These are phyloP conservation scores for Irpex rosettiformis DNA, from an alignment of 1,284 basidiomycete species.

Conservation along the genomic window DNA sequence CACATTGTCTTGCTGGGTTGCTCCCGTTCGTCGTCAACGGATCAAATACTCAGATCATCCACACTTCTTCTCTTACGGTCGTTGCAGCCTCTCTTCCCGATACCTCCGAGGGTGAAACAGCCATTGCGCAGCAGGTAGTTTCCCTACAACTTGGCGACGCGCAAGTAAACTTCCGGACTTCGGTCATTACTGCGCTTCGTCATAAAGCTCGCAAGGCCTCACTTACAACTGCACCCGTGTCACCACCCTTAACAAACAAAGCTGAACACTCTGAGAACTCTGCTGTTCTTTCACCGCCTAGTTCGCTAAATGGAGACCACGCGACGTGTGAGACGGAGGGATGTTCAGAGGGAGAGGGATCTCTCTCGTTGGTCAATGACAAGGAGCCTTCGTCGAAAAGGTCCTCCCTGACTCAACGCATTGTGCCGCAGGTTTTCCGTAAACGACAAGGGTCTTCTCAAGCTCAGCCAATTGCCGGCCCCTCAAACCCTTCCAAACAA, in stretches of 20 bases:
- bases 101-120: background rate
- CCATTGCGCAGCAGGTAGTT: background rate
- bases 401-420: background rate
- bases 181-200: background rate
- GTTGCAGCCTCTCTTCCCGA: slow-evolving; percentile 2
- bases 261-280: background rate
- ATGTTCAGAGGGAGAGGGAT: background rate
- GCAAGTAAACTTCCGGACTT: background rate
- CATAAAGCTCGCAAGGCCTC: background rate
- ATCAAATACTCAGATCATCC: background rate
- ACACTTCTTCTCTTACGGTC: background rate
- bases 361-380: background rate
- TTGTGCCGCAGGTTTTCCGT: background rate
- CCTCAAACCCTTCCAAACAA: background rate
- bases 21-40: slow-evolving; percentile 5
- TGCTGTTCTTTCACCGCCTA: background rate
- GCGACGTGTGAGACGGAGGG: background rate
- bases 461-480: background rate
- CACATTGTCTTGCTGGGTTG: slow-evolving; percentile 7
- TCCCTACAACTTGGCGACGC: background rate
- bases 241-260: background rate
- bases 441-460: background rate
- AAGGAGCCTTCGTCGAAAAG: background rate
- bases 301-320: background rate
- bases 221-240: background rate